phyloP scores from a whole-genome alignment of 2,329 filamentous ascomycete genomes.

The Endocalyx cinctus region DNA sequence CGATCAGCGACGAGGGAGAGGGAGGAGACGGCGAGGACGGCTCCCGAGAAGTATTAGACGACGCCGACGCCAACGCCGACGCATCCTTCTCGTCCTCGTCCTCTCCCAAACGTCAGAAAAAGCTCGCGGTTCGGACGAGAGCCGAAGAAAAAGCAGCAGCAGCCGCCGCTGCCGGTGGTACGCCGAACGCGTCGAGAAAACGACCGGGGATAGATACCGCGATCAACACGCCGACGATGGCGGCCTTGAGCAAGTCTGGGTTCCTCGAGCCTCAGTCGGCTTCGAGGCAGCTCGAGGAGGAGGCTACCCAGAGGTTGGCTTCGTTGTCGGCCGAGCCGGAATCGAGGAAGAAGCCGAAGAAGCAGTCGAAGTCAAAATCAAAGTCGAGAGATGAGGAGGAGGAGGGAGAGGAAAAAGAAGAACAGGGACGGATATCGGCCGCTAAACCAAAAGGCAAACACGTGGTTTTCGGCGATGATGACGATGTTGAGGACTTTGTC shows the following conservation, averaged over 20 bases:
- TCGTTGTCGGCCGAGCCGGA: slow-evolving; percentile 14
- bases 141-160: slow-evolving; percentile 11
- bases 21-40: background rate
- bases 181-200: no score
- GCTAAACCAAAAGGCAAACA: slow-evolving; percentile 26
- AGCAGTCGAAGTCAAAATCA: slow-evolving; percentile 10
- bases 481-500: slow-evolving; percentile 27
- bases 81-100: no score
- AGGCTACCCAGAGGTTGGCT: slow-evolving; percentile 23
- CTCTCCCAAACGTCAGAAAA: slow-evolving; percentile 15
- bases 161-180: no score
- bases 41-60: no score
- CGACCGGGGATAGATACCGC: no score
- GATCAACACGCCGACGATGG: no score
- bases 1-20: slow-evolving; percentile 3
- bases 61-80: no score
- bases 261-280: slow-evolving; percentile 23
- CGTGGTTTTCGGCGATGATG: slow-evolving; percentile 27
- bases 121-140: slow-evolving; percentile 19
- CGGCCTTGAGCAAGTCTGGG: no score
- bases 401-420: no score
- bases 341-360: slow-evolving; percentile 11
- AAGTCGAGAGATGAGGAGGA: no score
- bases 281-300: slow-evolving; percentile 26
- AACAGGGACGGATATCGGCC: no score